Base-by-base conservation (phyloP, 345 rosid species). In the Microcos paniculata region DNA sequence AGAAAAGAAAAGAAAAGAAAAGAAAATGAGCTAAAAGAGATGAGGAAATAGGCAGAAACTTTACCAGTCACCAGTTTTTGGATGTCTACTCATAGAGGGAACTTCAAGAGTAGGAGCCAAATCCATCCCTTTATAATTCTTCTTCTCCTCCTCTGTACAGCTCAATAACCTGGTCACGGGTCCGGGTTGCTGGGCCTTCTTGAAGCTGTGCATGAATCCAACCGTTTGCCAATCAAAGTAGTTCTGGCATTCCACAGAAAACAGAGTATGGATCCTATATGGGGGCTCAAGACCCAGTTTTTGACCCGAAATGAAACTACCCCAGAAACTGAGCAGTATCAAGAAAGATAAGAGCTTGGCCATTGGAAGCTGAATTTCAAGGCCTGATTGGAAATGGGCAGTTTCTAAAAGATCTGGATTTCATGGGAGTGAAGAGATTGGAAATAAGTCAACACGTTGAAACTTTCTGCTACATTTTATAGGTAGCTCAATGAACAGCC, bases 201-300 rank as follows among this genome's bases (percentile, higher is more conserved):
- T 85, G 92, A 89, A 96, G 87, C 98, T 91, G 83, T 88, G 90
- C 90, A 96, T 82, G 40, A 96, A 82, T 66, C 98, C 99, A 72
- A 94, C 99, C 51, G 97, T 94, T 82, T 96, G 94, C 99, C 99
- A 96, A 83, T 96, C 99, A 72, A 96, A 96, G 86, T 94, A 96
- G 71, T 91, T 78, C 82, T 91, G 96, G 80, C 99, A 92, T 85
- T 94, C 98, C 82, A 96, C 98, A 24, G 97, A 94, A 87, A 96
- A 96, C 77, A 94, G 83, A 53, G 99, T 93, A 68, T 96, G 99
- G 85, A 94, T 88, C 94, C 98, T 88, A 76, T 89, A 84, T 19
- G 96, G 94, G 26, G 88, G 87, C 76, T 85, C 62, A 72, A 61
- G 74, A 67, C 70, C 79, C 78, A 61, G 62, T 26, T 76, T 87